Evolutionary conservation across 768 basidiomycete genomes (phyloP).

Genomic region (Butyriboletus loyo): DNA sequence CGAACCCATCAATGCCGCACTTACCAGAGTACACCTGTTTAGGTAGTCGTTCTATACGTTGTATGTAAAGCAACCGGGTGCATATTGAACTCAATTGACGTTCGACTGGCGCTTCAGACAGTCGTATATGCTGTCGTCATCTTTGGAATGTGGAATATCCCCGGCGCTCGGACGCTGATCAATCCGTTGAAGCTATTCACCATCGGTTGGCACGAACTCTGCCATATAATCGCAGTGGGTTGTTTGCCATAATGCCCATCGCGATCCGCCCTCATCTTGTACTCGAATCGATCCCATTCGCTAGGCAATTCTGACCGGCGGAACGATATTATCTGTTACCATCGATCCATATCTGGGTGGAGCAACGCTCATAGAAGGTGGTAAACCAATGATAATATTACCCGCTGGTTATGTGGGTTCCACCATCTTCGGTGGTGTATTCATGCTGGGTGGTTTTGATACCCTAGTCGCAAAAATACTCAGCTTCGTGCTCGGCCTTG

Average conservation of each 20-base stretch:
- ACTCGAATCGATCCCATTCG: not conserved
- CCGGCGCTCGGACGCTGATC: conserved; percentile 72
- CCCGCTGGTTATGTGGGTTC: conserved; percentile 82
- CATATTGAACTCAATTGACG: conserved; percentile 5
- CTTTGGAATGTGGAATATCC: conserved; percentile 87
- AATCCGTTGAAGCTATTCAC: conserved; percentile 84
- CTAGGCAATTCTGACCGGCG: conserved; percentile 77
- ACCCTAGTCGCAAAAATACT: conserved; percentile 89
- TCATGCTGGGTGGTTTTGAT: conserved; percentile 82
- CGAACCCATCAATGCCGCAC: conserved; percentile 19
- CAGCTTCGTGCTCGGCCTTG: conserved; percentile 87
- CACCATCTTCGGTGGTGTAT: conserved; percentile 75
- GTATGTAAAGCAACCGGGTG: conserved; percentile 42
- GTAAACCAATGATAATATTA: conserved; percentile 66
- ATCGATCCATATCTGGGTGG: conserved; percentile 82
- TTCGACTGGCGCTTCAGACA: conserved; percentile 45
- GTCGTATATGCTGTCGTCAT: conserved; percentile 84
- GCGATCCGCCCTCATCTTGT: conserved; percentile 6
- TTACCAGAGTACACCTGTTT: conserved; percentile 20
- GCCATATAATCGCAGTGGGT: conserved; percentile 74
- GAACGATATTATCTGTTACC: conserved; percentile 72
- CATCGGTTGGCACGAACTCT: conserved; percentile 87
- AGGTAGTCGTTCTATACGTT: conserved; percentile 76
- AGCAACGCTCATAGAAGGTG: conserved; percentile 65
- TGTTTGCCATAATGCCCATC: conserved; percentile 1